These are phyloP conservation scores for Carpinus viminea DNA, from an alignment of 306 rosid genomes.

Conservation along the genomic window DNA sequence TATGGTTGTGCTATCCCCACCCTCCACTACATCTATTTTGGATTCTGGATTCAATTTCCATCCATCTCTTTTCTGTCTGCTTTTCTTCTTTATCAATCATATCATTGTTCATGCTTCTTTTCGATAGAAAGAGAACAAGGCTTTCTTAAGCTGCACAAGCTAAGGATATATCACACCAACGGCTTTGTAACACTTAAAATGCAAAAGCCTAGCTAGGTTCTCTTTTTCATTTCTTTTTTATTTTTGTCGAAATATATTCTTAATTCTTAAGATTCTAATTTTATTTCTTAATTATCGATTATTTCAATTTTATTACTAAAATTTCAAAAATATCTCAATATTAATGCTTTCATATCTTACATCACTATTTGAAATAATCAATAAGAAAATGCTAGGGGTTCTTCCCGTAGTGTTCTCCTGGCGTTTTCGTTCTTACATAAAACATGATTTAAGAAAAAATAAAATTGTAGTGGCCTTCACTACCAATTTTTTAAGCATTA, in stretches of 20 bases:
- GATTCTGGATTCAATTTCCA: background rate
- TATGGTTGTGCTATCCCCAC: background rate
- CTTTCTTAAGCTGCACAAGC: constrained; percentile 18
- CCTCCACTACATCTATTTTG: background rate
- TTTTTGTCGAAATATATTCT: background rate
- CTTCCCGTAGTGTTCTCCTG: no score
- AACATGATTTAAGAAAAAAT: no score
- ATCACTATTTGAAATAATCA: no score
- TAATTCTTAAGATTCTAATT: no score
- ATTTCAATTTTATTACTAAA: background rate
- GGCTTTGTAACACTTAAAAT: background rate
- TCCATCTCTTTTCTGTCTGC: background rate
- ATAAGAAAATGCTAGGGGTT: no score
- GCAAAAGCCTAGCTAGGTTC: background rate
- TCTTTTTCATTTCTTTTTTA: background rate
- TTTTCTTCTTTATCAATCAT: background rate
- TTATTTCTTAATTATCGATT: no score
- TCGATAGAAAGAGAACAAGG: background rate
- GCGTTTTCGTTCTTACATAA: no score
- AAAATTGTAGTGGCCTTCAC: no score
- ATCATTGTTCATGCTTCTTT: background rate
- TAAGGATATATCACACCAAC: constrained; percentile 18
- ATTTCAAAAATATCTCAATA: background rate
- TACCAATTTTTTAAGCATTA: no score
- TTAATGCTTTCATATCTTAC: no score